A percentile compares a stretch with the other conserved stretches of the same genome.
phyloP scores from a whole-genome alignment of 441 rosid species.

The Sinapis alba region DNA sequence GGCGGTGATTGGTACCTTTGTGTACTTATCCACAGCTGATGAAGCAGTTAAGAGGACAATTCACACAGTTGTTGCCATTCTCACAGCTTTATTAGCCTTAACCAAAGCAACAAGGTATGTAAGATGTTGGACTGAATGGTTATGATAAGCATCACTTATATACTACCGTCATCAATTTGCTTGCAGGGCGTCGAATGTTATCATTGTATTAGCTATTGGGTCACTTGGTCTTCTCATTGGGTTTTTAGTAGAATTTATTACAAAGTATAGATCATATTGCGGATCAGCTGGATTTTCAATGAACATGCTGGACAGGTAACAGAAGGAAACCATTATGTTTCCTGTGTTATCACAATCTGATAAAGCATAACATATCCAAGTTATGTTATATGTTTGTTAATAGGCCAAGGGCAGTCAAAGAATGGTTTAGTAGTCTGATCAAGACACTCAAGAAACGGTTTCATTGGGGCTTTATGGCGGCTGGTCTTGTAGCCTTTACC shows the following conservation, averaged over 20 bases:
- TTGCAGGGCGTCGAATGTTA: constrained; percentile 78
- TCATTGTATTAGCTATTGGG: constrained; percentile 87
- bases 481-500: constrained; percentile 66
- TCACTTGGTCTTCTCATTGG: constrained; percentile 78
- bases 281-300: constrained; percentile 50
- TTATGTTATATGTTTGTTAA: constrained; percentile 10
- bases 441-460: constrained; percentile 65
- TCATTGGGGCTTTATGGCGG: constrained; percentile 70
- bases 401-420: constrained; percentile 57
- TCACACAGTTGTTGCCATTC: constrained; percentile 88
- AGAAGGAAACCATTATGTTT: constrained; percentile 17
- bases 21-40: constrained; percentile 71
- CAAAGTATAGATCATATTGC: constrained; percentile 62
- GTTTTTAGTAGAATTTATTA: constrained; percentile 71
- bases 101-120: constrained; percentile 92
- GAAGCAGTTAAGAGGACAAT: constrained; percentile 83
- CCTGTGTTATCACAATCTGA: constrained; percentile 1
- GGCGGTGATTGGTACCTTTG: constrained; percentile 93
- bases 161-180: constrained; percentile 31
- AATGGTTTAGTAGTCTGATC: constrained; percentile 60
- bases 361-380: neutral
- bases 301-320: constrained; percentile 45
- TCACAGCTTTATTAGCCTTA: constrained; percentile 91
- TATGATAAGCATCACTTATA: neutral
- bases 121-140: constrained; percentile 15